Percentiles rank a stretch among this genome's conserved stretches.
Evolutionary conservation across 2,329 filamentous ascomycete genomes (phyloP).

Genomic region (Metarhizium guizhouense): DNA sequence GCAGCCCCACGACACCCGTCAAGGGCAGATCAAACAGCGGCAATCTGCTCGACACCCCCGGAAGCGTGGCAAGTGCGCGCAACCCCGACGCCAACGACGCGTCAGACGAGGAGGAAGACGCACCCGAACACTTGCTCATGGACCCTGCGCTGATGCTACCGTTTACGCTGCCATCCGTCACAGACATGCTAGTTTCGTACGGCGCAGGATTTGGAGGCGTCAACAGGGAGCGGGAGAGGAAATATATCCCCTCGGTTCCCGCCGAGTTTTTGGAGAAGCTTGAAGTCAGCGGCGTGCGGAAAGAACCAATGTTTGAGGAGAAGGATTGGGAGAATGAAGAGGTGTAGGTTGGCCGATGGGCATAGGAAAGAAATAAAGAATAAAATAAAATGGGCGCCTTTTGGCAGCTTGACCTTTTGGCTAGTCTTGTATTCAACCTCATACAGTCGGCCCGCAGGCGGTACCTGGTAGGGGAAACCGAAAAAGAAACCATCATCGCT

Average conservation of each 20-base stretch:
- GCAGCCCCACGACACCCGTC: conserved; percentile 35
- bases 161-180: conserved; percentile 90
- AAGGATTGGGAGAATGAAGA: conserved; percentile 62
- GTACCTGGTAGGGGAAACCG: too few relatives aligned
- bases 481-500: too few relatives aligned
- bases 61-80: conserved; percentile 31
- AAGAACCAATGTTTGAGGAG: conserved; percentile 50
- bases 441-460: too few relatives aligned
- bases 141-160: conserved; percentile 90
- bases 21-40: conserved; percentile 26
- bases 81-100: conserved; percentile 22
- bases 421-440: too few relatives aligned
- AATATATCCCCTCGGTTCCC: conserved; percentile 93
- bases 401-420: too few relatives aligned
- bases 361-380: too few relatives aligned
- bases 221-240: conserved; percentile 83
- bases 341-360: conserved; percentile 23
- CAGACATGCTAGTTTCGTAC: conserved; percentile 93
- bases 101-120: conserved; percentile 52
- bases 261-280: conserved; percentile 87
- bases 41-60: conserved; percentile 32
- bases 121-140: conserved; percentile 67
- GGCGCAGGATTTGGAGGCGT: conserved; percentile 90
- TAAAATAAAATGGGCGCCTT: too few relatives aligned
- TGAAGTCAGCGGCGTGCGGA: conserved; percentile 50